These are phyloP conservation scores for Colletotrichum scovillei DNA, from an alignment of 2,329 filamentous ascomycete species.

Conservation along the genomic window DNA sequence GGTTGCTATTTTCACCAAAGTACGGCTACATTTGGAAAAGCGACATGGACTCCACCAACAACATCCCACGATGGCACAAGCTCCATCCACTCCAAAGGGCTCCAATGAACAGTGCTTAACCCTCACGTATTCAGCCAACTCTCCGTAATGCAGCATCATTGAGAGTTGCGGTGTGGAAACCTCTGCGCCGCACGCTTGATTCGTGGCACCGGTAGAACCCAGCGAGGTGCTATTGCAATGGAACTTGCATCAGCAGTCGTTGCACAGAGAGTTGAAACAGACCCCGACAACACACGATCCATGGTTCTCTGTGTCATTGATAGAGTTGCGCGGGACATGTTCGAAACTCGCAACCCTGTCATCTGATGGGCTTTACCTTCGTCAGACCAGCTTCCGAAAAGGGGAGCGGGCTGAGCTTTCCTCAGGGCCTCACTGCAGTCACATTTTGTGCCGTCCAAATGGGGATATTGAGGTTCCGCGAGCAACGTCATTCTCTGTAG, in stretches of 20 bases:
- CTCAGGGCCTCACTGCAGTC: background rate
- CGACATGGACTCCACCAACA: constrained; percentile 22
- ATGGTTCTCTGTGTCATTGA: background rate
- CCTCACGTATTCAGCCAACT: no score
- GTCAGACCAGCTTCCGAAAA: background rate
- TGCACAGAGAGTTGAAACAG: constrained; percentile 17
- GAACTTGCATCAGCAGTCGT: background rate
- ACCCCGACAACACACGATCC: constrained; percentile 8
- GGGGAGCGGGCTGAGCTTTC: background rate
- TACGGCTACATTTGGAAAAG: constrained; percentile 18
- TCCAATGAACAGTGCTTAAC: background rate
- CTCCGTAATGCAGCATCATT: background rate
- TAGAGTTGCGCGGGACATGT: background rate
- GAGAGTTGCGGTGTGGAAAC: background rate
- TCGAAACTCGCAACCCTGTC: constrained; percentile 18
- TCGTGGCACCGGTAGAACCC: background rate
- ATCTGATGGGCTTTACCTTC: constrained; percentile 24
- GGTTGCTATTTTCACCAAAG: background rate
- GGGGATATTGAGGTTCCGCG: background rate
- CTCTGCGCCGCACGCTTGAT: constrained; percentile 13
- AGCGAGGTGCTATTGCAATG: background rate
- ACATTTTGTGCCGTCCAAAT: background rate
- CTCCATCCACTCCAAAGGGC: background rate
- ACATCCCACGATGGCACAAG: constrained; percentile 5
- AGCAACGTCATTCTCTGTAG: constrained; percentile 24